Percentiles rank a stretch among this genome's conserved stretches.
Conservation (phyloP, 768 basidiomycete species). For the Lyophyllum decastes region DNA sequence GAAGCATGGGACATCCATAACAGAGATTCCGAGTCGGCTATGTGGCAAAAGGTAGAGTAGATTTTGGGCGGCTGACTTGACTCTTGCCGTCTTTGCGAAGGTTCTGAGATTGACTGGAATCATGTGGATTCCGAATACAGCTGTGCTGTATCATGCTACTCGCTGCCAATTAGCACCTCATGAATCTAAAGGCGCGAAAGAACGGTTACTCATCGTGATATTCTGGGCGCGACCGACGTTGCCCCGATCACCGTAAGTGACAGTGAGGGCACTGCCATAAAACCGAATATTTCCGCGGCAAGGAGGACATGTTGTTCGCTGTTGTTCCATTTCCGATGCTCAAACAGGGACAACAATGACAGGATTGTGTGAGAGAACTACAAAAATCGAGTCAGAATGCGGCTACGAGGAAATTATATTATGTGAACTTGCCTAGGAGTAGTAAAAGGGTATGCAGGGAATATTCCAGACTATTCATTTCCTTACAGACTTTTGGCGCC, state of each 20-base stretch:
- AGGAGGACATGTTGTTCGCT: conserved; percentile 2
- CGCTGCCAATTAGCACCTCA: neutral
- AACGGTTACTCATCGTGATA: neutral
- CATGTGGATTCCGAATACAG: conserved; percentile 2
- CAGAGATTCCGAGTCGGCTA: neutral
- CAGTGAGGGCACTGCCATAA: neutral
- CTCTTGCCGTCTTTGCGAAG: conserved; percentile 10
- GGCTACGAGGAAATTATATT: neutral
- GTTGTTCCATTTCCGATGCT: conserved; percentile 6
- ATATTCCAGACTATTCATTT: conserved; percentile 2
- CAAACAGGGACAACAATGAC: conserved; percentile 16
- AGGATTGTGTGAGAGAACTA: conserved; percentile 11
- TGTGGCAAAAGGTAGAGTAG: conserved; percentile 2
- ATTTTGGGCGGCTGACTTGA: conserved; percentile 18
- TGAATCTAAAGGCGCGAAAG: neutral
- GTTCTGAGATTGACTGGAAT: conserved; percentile 9
- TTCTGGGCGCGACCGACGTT: neutral
- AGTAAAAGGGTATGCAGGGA: conserved; percentile 2
- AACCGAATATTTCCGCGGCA: conserved; percentile 12
- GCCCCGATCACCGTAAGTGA: conserved; percentile 1
- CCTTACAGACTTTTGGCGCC: neutral
- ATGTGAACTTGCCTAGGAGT: conserved; percentile 11
- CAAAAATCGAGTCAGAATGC: conserved; percentile 17
- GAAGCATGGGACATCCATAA: conserved; percentile 26
- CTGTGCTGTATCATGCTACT: neutral